Conservation (phyloP, 495 filamentous ascomycete species). For the Hyaloscypha variabilis region DNA sequence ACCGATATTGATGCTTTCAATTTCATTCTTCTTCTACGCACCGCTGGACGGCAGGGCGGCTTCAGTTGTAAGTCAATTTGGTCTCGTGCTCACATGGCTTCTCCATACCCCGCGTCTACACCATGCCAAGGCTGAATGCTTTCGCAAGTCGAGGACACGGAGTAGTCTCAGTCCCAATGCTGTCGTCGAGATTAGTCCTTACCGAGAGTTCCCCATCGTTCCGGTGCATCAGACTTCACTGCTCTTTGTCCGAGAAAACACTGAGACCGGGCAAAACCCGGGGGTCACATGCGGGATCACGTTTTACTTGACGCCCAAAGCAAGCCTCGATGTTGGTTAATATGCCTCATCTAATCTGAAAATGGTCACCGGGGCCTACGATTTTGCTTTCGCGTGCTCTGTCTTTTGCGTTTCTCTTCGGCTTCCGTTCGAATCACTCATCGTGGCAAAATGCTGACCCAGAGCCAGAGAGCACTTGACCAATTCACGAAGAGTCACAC, state of each 20-base stretch:
- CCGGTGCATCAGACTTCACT: not conserved
- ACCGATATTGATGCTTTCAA: not conserved
- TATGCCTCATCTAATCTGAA: not conserved
- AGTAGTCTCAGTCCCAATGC: not conserved
- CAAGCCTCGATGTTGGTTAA: not conserved
- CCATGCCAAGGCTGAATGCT: not conserved
- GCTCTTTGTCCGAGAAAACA: not conserved
- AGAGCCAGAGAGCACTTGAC: too few relatives aligned
- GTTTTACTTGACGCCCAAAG: not conserved
- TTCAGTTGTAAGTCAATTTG: constrained; percentile 1
- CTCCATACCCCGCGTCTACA: not conserved
- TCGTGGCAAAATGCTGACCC: not conserved
- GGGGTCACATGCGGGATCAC: not conserved
- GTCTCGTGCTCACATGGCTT: not conserved
- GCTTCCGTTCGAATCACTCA: not conserved
- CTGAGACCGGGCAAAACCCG: not conserved
- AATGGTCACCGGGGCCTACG: not conserved
- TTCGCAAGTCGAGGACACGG: not conserved
- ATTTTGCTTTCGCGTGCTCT: not conserved
- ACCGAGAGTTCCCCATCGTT: not conserved
- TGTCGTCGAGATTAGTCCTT: not conserved
- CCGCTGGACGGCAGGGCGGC: not conserved
- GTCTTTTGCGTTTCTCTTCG: not conserved
- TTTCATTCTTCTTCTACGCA: not conserved
- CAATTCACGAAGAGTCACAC: not conserved